phyloP scores from a whole-genome alignment of 1,284 basidiomycete genomes.

The Cerrena zonata region DNA sequence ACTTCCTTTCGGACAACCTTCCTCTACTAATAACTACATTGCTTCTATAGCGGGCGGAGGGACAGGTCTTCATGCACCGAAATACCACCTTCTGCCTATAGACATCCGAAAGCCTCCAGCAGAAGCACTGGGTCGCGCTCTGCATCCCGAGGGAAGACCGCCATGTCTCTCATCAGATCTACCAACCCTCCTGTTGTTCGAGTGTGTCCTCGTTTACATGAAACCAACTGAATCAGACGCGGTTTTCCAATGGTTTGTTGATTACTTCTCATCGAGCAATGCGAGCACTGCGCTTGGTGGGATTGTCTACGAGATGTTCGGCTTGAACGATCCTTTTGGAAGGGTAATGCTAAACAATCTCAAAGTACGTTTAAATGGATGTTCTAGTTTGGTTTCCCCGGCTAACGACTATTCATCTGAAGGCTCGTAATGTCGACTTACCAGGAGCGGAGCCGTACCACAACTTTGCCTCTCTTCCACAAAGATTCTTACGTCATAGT shows the following conservation, averaged over 20 bases:
- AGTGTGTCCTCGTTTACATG: slow-evolving; percentile 93
- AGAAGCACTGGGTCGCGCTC: slow-evolving; percentile 32
- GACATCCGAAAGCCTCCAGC: slow-evolving; percentile 62
- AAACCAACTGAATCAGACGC: slow-evolving; percentile 48
- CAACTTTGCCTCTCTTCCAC: slow-evolving; percentile 50
- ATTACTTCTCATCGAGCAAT: slow-evolving; percentile 38
- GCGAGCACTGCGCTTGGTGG: slow-evolving; percentile 38
- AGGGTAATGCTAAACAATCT: slow-evolving; percentile 84
- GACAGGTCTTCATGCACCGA: slow-evolving; percentile 52
- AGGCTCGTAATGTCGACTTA: slow-evolving; percentile 71
- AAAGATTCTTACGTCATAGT: slow-evolving; percentile 55
- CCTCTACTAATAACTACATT: background rate
- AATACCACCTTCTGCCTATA: slow-evolving; percentile 71
- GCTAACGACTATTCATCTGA: background rate
- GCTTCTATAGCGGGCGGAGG: slow-evolving; percentile 57
- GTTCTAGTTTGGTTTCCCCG: too few species aligned
- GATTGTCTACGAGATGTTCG: slow-evolving; percentile 88
- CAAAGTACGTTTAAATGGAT: slow-evolving; percentile 42
- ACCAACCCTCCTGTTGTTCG: slow-evolving; percentile 81
- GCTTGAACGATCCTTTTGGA: slow-evolving; percentile 78
- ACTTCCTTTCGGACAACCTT: background rate
- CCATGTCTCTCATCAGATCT: slow-evolving; percentile 54
- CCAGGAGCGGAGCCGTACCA: slow-evolving; percentile 68
- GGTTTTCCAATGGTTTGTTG: slow-evolving; percentile 73
- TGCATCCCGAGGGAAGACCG: slow-evolving; percentile 25